Percentiles rank a stretch among this genome's conserved stretches.
phyloP scores from a whole-genome alignment of 2,329 filamentous ascomycete genomes.

The Fusarium torulosum region DNA sequence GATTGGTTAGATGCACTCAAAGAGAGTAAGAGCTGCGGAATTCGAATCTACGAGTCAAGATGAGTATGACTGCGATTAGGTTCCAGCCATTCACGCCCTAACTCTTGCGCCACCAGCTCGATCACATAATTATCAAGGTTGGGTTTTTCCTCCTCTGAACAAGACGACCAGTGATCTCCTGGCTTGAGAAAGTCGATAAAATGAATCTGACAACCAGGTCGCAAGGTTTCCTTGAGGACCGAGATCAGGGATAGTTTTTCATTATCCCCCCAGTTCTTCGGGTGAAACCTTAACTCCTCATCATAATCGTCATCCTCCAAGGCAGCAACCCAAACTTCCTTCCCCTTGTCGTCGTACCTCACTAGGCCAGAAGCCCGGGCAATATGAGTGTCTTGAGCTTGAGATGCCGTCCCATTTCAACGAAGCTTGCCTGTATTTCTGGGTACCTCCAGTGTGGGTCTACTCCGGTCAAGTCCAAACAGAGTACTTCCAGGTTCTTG shows the following conservation, averaged over 20 bases:
- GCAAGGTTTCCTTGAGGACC: background rate
- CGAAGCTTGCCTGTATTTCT: background rate
- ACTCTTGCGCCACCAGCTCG: too few relatives aligned
- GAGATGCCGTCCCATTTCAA: background rate
- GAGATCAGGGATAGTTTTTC: background rate
- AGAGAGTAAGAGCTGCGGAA: too few relatives aligned
- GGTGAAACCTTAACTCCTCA: too few relatives aligned
- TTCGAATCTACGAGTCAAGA: too few relatives aligned
- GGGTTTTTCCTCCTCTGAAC: too few relatives aligned
- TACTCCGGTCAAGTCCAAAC: background rate
- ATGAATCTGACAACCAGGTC: constrained; percentile 10
- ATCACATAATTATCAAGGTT: too few relatives aligned
- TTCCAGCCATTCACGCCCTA: too few relatives aligned
- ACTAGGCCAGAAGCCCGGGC: background rate
- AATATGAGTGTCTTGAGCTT: constrained; percentile 3
- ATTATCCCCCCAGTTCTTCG: too few relatives aligned
- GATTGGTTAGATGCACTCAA: too few relatives aligned
- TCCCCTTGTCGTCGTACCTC: background rate
- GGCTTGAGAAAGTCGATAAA: background rate
- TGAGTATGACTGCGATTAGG: too few relatives aligned
- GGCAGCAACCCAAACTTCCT: background rate
- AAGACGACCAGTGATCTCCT: too few relatives aligned
- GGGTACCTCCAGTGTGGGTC: rapidly evolving
- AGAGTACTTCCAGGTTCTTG: background rate
- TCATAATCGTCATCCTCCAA: constrained; percentile 2